A percentile compares a stretch with the other conserved stretches of the same genome.
Evolutionary conservation across 2,329 filamentous ascomycete genomes (phyloP).

Genomic region (Tolypocladium endophyticum): DNA sequence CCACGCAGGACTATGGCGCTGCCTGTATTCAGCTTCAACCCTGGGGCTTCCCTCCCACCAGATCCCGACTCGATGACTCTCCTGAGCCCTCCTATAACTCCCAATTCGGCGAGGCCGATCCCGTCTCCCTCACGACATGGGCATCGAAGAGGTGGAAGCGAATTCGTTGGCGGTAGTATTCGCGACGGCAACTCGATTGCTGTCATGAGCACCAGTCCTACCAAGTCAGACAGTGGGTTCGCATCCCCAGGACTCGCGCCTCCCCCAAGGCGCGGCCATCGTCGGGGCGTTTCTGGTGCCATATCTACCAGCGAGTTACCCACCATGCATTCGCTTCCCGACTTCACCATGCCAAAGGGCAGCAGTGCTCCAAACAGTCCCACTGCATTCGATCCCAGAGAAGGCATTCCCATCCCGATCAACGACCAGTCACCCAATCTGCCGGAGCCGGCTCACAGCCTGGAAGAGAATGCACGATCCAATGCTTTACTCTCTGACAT

Average conservation of each 20-base stretch:
- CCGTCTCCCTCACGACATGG: constrained; percentile 57
- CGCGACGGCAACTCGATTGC: constrained; percentile 47
- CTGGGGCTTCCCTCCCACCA: constrained; percentile 26
- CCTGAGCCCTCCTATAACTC: constrained; percentile 46
- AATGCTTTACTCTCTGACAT: not conserved
- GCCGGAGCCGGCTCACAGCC: constrained; percentile 3
- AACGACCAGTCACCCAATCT: constrained; percentile 4
- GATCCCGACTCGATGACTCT: constrained; percentile 24
- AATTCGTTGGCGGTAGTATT: constrained; percentile 71
- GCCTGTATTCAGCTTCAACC: constrained; percentile 47
- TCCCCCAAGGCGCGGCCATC: constrained; percentile 54
- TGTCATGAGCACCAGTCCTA: constrained; percentile 58
- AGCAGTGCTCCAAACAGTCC: constrained; percentile 58
- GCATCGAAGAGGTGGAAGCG: constrained; percentile 73
- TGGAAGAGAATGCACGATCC: not conserved
- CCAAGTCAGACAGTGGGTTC: constrained; percentile 50
- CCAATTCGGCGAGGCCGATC: constrained; percentile 34
- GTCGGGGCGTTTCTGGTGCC: constrained; percentile 60
- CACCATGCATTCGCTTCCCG: constrained; percentile 51
- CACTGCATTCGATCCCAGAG: constrained; percentile 28
- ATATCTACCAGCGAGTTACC: constrained; percentile 78
- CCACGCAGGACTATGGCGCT: constrained; percentile 28
- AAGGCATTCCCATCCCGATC: constrained; percentile 12
- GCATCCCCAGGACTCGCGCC: constrained; percentile 41
- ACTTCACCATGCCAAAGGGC: constrained; percentile 38